Evolutionary conservation across 2,329 filamentous ascomycete genomes (phyloP).

Genomic region (Hypoxylon sp.): DNA sequence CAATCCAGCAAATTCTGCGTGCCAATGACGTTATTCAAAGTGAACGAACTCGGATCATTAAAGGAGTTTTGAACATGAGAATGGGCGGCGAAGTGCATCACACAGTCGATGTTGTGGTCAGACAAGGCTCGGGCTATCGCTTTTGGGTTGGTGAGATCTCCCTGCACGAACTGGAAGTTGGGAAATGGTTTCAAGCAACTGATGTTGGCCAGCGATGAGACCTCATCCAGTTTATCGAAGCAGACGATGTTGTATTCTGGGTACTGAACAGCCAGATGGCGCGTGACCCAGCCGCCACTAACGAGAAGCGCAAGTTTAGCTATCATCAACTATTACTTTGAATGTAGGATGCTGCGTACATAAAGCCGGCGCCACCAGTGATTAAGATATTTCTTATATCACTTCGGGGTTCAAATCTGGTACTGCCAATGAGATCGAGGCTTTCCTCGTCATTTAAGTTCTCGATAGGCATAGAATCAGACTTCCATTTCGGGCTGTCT

Average conservation of each 20-base stretch:
- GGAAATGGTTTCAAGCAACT: background rate
- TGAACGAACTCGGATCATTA: slow-evolving; percentile 1
- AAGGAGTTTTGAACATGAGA: slow-evolving; percentile 3
- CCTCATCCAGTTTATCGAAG: slow-evolving; percentile 1
- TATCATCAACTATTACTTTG: background rate
- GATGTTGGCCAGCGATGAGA: background rate
- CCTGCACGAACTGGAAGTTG: background rate
- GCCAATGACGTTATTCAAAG: background rate
- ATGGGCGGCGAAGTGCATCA: slow-evolving; percentile 1
- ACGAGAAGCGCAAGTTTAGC: background rate
- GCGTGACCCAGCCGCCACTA: slow-evolving; percentile 4
- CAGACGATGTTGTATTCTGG: background rate
- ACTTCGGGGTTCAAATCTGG: background rate
- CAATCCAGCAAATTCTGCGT: background rate
- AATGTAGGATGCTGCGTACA: background rate
- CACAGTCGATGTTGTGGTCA: slow-evolving; percentile 1
- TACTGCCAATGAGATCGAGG: background rate
- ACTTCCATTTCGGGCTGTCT: background rate
- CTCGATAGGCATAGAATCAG: background rate
- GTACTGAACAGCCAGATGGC: background rate
- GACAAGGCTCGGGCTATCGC: background rate
- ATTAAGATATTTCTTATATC: background rate
- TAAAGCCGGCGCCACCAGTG: slow-evolving; percentile 1
- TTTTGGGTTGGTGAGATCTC: background rate
- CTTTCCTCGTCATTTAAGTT: background rate